A percentile compares a stretch with the other conserved stretches of the same genome.
phyloP scores from a whole-genome alignment of 2,329 filamentous ascomycete species.

The Immersiporthe knoxdaviesiana region DNA sequence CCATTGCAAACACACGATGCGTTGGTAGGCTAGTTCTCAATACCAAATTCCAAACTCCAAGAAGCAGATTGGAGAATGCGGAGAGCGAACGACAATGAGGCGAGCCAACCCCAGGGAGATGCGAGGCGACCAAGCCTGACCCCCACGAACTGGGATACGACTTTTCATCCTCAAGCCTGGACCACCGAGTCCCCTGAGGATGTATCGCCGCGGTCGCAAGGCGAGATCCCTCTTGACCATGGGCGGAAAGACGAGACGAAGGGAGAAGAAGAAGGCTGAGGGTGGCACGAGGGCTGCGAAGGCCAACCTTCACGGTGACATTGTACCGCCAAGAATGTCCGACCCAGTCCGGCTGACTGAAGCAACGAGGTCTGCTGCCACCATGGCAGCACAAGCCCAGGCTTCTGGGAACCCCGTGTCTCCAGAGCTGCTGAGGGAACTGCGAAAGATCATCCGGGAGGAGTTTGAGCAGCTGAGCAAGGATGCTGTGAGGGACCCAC shows the following conservation, averaged over 20 bases:
- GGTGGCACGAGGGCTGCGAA: slow-evolving; percentile 15
- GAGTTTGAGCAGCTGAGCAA: slow-evolving; percentile 29
- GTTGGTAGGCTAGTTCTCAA: slow-evolving; percentile 9
- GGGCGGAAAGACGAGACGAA: slow-evolving; percentile 24
- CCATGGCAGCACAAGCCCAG: neutral
- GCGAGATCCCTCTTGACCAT: slow-evolving; percentile 20
- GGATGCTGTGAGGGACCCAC: slow-evolving; percentile 11
- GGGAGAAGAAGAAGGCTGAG: slow-evolving; percentile 20
- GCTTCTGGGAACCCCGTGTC: slow-evolving; percentile 21
- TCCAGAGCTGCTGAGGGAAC: slow-evolving; percentile 30
- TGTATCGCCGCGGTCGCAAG: slow-evolving; percentile 26
- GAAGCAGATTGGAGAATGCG: slow-evolving; percentile 18
- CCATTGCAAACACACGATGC: slow-evolving; percentile 15
- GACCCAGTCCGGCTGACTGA: neutral
- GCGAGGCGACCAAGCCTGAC: slow-evolving; percentile 16
- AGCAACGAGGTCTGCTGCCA: neutral
- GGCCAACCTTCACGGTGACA: slow-evolving; percentile 10
- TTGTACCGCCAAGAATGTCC: slow-evolving; percentile 7
- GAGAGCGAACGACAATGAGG: slow-evolving; percentile 20
- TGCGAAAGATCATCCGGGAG: slow-evolving; percentile 34
- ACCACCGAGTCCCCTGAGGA: slow-evolving; percentile 13
- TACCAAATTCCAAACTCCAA: neutral
- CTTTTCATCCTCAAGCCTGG: neutral
- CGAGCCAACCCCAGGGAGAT: slow-evolving; percentile 15
- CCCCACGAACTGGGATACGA: slow-evolving; percentile 15